Conservation (phyloP, 1,139 yeast species). For the Nakaseomyces nivariensis region DNA sequence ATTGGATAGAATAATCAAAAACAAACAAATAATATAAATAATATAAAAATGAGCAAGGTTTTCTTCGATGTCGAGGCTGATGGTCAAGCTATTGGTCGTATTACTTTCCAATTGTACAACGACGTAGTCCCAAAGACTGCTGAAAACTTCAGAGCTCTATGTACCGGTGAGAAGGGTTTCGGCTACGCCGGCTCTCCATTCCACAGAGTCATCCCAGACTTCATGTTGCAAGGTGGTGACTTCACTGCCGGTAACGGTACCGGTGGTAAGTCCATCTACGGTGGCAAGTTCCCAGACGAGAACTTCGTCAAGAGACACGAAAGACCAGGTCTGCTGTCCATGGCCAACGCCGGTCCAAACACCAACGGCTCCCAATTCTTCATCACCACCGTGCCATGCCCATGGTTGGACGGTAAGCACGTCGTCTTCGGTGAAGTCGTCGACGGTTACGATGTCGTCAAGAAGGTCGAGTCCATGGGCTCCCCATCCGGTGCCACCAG, state of each 20-base stretch:
- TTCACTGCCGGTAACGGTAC: conserved; percentile 91
- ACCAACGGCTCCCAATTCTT: conserved; percentile 99
- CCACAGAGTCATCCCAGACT: conserved; percentile 98
- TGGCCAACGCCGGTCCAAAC: conserved; percentile 99
- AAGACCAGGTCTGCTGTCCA: conserved; percentile 90
- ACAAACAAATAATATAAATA: background rate
- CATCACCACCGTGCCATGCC: conserved; percentile 90
- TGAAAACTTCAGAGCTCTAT: conserved; percentile 94
- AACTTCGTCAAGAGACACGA: conserved; percentile 79
- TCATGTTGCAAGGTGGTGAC: conserved; percentile 99
- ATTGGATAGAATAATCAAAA: background rate
- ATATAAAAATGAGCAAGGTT: conserved; percentile 26
- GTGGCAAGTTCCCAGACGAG: conserved; percentile 91
- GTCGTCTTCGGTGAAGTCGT: conserved; percentile 96
- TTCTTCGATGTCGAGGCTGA: conserved; percentile 31
- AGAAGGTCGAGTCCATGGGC: conserved; percentile 83
- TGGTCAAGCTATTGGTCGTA: conserved; percentile 51
- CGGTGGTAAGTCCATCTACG: conserved; percentile 98
- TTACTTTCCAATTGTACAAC: conserved; percentile 75
- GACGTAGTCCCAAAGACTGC: conserved; percentile 97
- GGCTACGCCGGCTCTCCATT: conserved; percentile 86
- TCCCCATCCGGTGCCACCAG: conserved; percentile 75
- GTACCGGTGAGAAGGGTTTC: conserved; percentile 96
- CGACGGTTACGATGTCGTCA: conserved; percentile 85
- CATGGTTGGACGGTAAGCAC: conserved; percentile 99